Evolutionary conservation across 805 yeast genomes (phyloP).

Genomic region (Pichia rugopelliculosa): DNA sequence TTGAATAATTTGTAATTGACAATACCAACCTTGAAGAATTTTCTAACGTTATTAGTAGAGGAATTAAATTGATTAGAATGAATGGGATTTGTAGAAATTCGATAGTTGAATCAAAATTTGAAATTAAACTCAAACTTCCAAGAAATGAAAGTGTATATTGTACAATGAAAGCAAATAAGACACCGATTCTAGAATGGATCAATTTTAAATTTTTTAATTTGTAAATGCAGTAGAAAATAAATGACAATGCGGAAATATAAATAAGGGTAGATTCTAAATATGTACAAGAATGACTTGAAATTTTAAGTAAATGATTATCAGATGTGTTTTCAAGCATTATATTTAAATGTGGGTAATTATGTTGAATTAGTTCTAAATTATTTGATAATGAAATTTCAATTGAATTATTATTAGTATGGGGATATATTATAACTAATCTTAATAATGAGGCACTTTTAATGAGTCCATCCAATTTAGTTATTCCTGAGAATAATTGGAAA

Average conservation of each 20-base stretch:
- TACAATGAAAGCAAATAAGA: conserved; percentile 36
- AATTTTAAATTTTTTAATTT: conserved; percentile 33
- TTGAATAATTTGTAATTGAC: conserved; percentile 33
- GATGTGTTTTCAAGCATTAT: not conserved
- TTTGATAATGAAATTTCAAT: conserved; percentile 26
- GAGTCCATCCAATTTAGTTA: conserved; percentile 36
- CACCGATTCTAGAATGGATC: conserved; percentile 35
- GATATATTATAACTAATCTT: conserved; percentile 24
- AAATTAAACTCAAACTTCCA: conserved; percentile 37
- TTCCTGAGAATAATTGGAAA: conserved; percentile 31
- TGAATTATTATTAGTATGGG: conserved; percentile 6
- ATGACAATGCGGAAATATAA: conserved; percentile 15
- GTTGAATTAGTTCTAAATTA: conserved; percentile 23
- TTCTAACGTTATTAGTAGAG: conserved; percentile 38
- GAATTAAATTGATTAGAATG: conserved; percentile 35
- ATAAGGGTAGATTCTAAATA: conserved; percentile 1
- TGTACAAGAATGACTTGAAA: not conserved
- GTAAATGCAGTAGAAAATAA: conserved; percentile 31
- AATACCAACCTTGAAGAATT: conserved; percentile 40
- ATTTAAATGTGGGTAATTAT: not conserved
- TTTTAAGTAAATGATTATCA: not conserved
- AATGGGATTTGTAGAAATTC: conserved; percentile 33
- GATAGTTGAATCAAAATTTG: conserved; percentile 28
- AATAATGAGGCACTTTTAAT: conserved; percentile 34
- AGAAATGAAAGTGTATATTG: conserved; percentile 33